A percentile compares a stretch with the other conserved stretches of the same genome.
Evolutionary conservation across 2,329 filamentous ascomycete species (phyloP).

Genomic region (Periconia sp.): DNA sequence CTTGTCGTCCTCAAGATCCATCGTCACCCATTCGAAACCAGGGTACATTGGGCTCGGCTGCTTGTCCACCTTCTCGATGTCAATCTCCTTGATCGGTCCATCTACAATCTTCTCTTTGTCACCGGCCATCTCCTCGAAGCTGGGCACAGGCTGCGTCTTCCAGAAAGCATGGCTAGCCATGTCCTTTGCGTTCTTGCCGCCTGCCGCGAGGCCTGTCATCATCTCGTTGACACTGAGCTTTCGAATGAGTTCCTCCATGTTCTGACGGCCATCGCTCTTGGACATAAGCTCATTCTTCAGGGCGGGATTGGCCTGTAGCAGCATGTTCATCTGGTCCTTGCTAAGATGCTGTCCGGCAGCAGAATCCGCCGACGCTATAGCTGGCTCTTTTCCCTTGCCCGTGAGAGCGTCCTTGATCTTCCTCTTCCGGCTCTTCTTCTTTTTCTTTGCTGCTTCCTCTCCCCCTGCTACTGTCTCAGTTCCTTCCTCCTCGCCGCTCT

Average conservation of each 20-base stretch:
- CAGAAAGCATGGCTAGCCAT: constrained; percentile 99
- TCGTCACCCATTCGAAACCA: constrained; percentile 92
- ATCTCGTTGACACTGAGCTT: constrained; percentile 72
- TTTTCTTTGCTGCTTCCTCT: constrained; percentile 58
- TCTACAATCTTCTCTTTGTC: constrained; percentile 62
- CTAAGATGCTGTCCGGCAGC: constrained; percentile 39
- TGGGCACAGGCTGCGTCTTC: constrained; percentile 94
- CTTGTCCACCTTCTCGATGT: constrained; percentile 78
- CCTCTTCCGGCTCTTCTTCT: constrained; percentile 70
- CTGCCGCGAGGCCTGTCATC: constrained; percentile 75
- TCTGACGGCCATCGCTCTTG: constrained; percentile 33
- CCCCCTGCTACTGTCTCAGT: constrained; percentile 45
- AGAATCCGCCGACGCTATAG: constrained; percentile 29
- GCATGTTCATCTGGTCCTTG: constrained; percentile 44
- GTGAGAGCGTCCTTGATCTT: constrained; percentile 59
- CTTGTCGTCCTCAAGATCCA: constrained; percentile 79
- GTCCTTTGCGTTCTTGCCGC: constrained; percentile 89
- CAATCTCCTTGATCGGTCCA: constrained; percentile 82
- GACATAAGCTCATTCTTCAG: constrained; percentile 44
- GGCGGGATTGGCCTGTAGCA: constrained; percentile 47
- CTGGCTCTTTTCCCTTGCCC: constrained; percentile 40
- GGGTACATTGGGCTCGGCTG: constrained; percentile 73
- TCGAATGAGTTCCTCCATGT: constrained; percentile 59
- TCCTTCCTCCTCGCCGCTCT: constrained; percentile 45
- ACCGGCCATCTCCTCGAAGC: constrained; percentile 65